Conservation (phyloP, 2,329 filamentous ascomycete genomes). For the Tolypocladium sp. region DNA sequence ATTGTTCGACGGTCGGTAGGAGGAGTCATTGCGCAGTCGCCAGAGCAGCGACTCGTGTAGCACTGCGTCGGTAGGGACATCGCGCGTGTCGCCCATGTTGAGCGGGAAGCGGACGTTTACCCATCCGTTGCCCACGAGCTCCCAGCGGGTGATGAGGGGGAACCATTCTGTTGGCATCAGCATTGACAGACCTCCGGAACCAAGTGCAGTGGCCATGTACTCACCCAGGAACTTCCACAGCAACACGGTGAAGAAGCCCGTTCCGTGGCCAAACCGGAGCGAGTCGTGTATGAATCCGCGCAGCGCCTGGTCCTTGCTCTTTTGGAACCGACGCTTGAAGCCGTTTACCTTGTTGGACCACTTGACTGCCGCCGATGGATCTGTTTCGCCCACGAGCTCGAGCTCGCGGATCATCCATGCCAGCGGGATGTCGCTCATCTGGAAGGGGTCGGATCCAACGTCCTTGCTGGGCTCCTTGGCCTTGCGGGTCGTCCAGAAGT, state of each 20-base stretch:
- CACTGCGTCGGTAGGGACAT: constrained; percentile 28
- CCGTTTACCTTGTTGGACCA: constrained; percentile 21
- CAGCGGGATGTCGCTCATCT: constrained; percentile 40
- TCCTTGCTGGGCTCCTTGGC: constrained; percentile 19
- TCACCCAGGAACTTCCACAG: constrained; percentile 35
- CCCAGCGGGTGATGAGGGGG: constrained; percentile 30
- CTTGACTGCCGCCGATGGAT: constrained; percentile 20
- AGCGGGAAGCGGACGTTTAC: constrained; percentile 26
- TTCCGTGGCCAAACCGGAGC: constrained; percentile 25
- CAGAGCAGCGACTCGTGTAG: constrained; percentile 27
- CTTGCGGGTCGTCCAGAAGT: constrained; percentile 24
- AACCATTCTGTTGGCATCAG: constrained; percentile 20
- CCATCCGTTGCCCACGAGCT: constrained; percentile 23
- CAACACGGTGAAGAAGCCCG: constrained; percentile 27
- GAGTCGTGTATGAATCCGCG: constrained; percentile 28
- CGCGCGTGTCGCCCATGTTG: constrained; percentile 24
- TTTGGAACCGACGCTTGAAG: constrained; percentile 22
- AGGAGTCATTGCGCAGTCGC: constrained; percentile 17
- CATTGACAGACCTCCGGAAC: not conserved
- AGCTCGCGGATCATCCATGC: constrained; percentile 45
- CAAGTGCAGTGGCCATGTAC: constrained; percentile 3
- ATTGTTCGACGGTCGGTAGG: constrained; percentile 24
- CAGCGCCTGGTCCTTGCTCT: constrained; percentile 19
- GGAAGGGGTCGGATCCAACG: constrained; percentile 22
- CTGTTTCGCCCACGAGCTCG: constrained; percentile 23